These are phyloP conservation scores for Orbilia oligospora DNA, from an alignment of 2,329 filamentous ascomycete genomes.

Conservation along the genomic window DNA sequence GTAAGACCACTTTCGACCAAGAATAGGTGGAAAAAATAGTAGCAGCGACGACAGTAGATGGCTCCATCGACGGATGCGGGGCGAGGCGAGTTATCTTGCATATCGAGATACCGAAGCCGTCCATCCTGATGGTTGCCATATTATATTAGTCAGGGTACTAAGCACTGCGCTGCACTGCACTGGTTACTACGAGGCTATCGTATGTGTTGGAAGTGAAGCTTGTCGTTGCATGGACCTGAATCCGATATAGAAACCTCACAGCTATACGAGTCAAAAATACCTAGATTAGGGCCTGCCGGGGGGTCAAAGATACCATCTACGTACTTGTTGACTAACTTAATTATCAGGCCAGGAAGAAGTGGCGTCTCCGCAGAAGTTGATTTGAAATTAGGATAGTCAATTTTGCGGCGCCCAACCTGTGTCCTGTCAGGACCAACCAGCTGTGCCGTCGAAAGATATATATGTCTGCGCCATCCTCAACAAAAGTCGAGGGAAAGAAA, in stretches of 20 bases:
- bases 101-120: conserved; percentile 36
- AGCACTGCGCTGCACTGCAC: too few relatives aligned
- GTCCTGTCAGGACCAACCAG: background rate
- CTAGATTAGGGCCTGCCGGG: background rate
- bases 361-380: background rate
- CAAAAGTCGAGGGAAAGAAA: too few relatives aligned
- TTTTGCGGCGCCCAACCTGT: background rate
- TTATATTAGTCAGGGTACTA: conserved; percentile 10
- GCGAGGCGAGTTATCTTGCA: conserved; percentile 51
- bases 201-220: conserved; percentile 27
- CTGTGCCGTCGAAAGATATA: background rate
- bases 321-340: background rate
- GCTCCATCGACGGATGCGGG: conserved; percentile 50
- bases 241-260: background rate
- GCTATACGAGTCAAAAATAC: too few relatives aligned
- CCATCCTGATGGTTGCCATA: conserved; percentile 3
- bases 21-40: conserved; percentile 5
- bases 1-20: conserved; percentile 33
- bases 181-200: too few relatives aligned
- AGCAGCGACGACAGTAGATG: conserved; percentile 4
- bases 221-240: background rate
- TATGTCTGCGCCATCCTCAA: conserved; percentile 2
- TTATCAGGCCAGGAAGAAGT: background rate
- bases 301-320: conserved; percentile 12
- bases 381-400: conserved; percentile 3